Conservation (phyloP, 805 yeast species). For the Kurtzmaniella fragi region DNA sequence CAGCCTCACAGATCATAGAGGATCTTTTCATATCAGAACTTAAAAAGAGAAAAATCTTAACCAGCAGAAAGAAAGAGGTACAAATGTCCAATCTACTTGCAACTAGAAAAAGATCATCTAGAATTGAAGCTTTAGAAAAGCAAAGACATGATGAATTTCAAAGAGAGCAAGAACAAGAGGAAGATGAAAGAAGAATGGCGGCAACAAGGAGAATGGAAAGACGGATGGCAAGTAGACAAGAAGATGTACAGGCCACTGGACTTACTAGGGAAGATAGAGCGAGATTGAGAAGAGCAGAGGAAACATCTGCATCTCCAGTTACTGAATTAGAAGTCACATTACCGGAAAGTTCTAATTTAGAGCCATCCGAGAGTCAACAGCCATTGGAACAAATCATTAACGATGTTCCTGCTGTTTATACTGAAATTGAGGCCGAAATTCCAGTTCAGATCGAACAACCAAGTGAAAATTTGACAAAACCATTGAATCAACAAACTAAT, state of each 20-base stretch:
- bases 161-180: slow-evolving; percentile 40
- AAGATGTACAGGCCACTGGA: slow-evolving; percentile 13
- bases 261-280: slow-evolving; percentile 30
- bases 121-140: slow-evolving; percentile 61
- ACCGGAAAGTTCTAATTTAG: no score
- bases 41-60: slow-evolving; percentile 47
- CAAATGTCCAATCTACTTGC: slow-evolving; percentile 60
- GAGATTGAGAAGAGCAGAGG: slow-evolving; percentile 30
- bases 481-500: no score
- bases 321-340: no score
- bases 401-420: no score
- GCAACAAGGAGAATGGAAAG: slow-evolving; percentile 38
- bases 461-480: no score
- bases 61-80: slow-evolving; percentile 55
- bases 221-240: slow-evolving; percentile 34
- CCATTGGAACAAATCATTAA: no score
- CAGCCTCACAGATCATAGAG: slow-evolving; percentile 13
- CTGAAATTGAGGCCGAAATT: no score
- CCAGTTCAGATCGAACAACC: no score
- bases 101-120: slow-evolving; percentile 68
- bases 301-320: slow-evolving; percentile 7
- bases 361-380: no score
- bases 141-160: slow-evolving; percentile 50
- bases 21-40: slow-evolving; percentile 37
- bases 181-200: slow-evolving; percentile 40